Base-by-base conservation (phyloP, 176 grass and related monocot species). In the Carex pumila region DNA sequence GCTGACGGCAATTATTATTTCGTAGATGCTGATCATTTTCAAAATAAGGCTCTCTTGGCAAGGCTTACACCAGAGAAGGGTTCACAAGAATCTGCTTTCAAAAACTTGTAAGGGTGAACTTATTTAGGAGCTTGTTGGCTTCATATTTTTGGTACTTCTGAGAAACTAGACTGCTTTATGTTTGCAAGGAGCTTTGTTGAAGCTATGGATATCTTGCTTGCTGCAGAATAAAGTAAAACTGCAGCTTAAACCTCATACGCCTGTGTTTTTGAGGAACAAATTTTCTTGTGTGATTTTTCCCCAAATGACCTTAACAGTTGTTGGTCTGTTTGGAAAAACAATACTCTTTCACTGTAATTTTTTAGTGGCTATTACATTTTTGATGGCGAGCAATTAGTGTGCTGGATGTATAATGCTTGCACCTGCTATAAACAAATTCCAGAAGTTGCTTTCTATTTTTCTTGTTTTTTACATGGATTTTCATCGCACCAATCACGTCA, bases 1-100 rank as follows among this genome's bases (percentile, higher is more conserved):
- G 96, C 93, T 0, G 49, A 86, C 3, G 91, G 83, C 8, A 89
- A 88, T 73, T 99, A 92, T 90, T 99, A 95, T 53, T 99, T 92
- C 12, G 88, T 99, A 2, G 96, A 99, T 39, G 71, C 66, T 0
- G 96, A 99, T 2, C 93, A 95, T 80, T 99, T 91, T 86, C 6
- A 82, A 8, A 98, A 95, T 80, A 98, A 98, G 71, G 96, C 96
- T 45, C 86, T 98, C 68, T 70, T 98, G 59, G 96, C 91, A 7
- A 95, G 93, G 77, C 79, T 98, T 73, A 98, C 96, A 8, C 96
- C 96, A 7, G 45, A 86, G 58, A 98, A 93, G 83, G 83, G 78
- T 17, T 50, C 89, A 5, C 85, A 90, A 1, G 88, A 93, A 74
- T 98, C 96, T 3, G 89, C 92, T 11, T 95, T 98, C 86, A 98